A percentile compares a stretch with the other conserved stretches of the same genome.
These are phyloP conservation scores for Mallotus repandus DNA, from an alignment of 441 rosid genomes.

Conservation along the genomic window DNA sequence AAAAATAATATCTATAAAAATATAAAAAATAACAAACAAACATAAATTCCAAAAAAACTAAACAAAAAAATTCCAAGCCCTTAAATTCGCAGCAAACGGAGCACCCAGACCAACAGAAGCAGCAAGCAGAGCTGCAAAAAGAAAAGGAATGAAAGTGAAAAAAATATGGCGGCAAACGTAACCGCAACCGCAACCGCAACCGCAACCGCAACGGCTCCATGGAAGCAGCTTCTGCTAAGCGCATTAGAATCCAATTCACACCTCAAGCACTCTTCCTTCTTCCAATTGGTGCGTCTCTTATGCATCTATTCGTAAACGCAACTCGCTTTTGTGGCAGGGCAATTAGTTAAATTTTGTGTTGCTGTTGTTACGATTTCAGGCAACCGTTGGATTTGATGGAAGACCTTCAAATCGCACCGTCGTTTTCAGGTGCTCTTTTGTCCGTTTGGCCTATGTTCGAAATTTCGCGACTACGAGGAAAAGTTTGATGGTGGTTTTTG, in stretches of 20 bases:
- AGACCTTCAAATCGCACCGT: conserved; percentile 86
- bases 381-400: conserved; percentile 70
- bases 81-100: no score
- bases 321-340: no score
- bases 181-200: no score
- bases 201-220: conserved; percentile 38
- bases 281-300: conserved; percentile 48
- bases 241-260: conserved; percentile 71
- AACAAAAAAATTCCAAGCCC: no score
- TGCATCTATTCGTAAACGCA: background rate
- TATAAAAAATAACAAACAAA: no score
- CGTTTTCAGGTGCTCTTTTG: conserved; percentile 54
- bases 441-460: background rate
- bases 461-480: conserved; percentile 1
- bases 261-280: conserved; percentile 61
- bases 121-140: background rate
- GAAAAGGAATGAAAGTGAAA: conserved; percentile 10
- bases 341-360: no score
- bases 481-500: background rate
- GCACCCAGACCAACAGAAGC: background rate
- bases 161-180: conserved; percentile 23
- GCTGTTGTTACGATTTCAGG: conserved; percentile 42
- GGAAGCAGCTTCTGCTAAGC: conserved; percentile 76
- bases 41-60: no score
- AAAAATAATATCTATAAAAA: no score